These are phyloP conservation scores for Ceratocystis smalleyi DNA, from an alignment of 2,329 filamentous ascomycete species.

Conservation along the genomic window DNA sequence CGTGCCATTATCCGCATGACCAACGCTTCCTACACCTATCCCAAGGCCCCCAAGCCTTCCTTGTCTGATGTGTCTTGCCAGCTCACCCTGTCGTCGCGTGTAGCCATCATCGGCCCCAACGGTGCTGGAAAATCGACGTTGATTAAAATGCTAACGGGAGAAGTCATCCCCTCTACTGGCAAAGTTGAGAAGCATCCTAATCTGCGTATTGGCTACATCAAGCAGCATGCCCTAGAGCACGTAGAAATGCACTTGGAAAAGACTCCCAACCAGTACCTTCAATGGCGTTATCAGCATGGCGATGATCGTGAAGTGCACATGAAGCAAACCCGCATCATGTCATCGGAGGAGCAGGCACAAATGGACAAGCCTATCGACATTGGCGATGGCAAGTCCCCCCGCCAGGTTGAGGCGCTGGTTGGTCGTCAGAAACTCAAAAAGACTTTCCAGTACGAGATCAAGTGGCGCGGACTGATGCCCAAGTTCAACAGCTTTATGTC, in stretches of 20 bases:
- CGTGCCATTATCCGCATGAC: constrained; percentile 91
- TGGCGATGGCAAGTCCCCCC: constrained; percentile 60
- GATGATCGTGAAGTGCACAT: constrained; percentile 93
- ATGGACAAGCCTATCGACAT: constrained; percentile 85
- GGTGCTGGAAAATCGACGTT: constrained; percentile 96
- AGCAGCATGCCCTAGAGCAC: constrained; percentile 97
- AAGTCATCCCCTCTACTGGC: constrained; percentile 66
- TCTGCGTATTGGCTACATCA: constrained; percentile 96
- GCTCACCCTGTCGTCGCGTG: constrained; percentile 74
- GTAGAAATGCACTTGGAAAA: constrained; percentile 99
- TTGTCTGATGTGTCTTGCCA: constrained; percentile 75
- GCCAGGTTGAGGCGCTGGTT: constrained; percentile 74
- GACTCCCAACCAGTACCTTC: constrained; percentile 95
- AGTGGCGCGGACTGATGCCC: constrained; percentile 78
- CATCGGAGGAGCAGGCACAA: constrained; percentile 68
- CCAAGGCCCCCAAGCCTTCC: constrained; percentile 76
- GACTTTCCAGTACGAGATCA: constrained; percentile 95
- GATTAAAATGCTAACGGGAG: constrained; percentile 92
- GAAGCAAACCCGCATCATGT: constrained; percentile 90
- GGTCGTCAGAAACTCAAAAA: constrained; percentile 99
- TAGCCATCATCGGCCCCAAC: constrained; percentile 92
- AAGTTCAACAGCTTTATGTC: constrained; percentile 90
- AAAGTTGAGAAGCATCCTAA: constrained; percentile 98
- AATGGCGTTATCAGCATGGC: constrained; percentile 95
- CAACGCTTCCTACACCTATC: constrained; percentile 84